Evolutionary conservation across 192 early-diverging fungal genomes (phyloP).

Genomic region (Coemansia sp.): DNA sequence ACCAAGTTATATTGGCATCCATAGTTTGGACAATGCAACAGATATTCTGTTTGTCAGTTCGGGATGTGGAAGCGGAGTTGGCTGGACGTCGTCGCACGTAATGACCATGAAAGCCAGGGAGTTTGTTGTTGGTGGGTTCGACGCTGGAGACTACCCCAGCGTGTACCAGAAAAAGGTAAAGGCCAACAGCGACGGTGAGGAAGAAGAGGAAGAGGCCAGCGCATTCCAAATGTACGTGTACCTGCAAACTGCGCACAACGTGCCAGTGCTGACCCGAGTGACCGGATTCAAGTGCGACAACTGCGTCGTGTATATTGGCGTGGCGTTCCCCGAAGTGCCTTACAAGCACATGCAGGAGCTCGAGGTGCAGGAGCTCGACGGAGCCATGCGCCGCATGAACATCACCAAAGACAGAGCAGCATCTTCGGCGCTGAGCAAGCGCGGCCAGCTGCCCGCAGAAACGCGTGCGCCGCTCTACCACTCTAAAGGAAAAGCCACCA

Average conservation of each 20-base stretch:
- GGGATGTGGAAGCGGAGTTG: conserved; percentile 36
- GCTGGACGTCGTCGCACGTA: conserved; percentile 30
- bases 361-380: conserved; percentile 45
- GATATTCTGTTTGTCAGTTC: conserved; percentile 43
- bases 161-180: conserved; percentile 27
- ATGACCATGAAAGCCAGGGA: conserved; percentile 25
- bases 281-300: conserved; percentile 46
- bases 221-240: conserved; percentile 46
- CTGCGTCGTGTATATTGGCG: conserved; percentile 24
- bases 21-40: conserved; percentile 25
- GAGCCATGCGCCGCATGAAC: conserved; percentile 30
- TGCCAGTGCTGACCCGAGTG: conserved; percentile 28
- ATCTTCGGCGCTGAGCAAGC: not conserved
- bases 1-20: conserved; percentile 38
- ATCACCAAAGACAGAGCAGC: conserved; percentile 13
- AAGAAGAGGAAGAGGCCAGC: conserved; percentile 27
- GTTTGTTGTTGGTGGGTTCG: conserved; percentile 32
- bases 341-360: conserved; percentile 24
- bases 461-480: conserved; percentile 30
- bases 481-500: conserved; percentile 18
- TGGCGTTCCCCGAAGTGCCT: conserved; percentile 37
- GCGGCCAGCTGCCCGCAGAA: not conserved
- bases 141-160: conserved; percentile 22
- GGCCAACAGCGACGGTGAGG: not conserved
- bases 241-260: conserved; percentile 17